phyloP scores from a whole-genome alignment of 164 flowering plant species.

The Liquidambar formosana region DNA sequence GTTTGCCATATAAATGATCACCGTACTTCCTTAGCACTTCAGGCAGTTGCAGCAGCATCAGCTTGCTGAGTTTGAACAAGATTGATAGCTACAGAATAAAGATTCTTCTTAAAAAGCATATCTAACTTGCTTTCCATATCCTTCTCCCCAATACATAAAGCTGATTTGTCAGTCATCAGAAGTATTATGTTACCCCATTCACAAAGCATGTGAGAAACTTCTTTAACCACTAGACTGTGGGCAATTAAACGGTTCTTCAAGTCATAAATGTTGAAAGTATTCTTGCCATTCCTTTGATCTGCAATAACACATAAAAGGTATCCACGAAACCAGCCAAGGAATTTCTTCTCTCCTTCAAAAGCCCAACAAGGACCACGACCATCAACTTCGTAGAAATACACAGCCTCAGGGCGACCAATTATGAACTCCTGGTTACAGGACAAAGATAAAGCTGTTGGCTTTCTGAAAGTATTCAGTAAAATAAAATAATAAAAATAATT shows the following conservation, averaged over 20 bases:
- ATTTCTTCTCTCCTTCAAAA: constrained; percentile 94
- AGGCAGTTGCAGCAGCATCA: constrained; percentile 98
- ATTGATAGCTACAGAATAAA: constrained; percentile 93
- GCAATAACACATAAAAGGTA: constrained; percentile 87
- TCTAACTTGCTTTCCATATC: constrained; percentile 99
- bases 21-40: constrained; percentile 95
- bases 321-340: constrained; percentile 98
- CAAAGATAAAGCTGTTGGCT: constrained; percentile 17
- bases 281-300: constrained; percentile 73
- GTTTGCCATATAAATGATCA: constrained; percentile 91
- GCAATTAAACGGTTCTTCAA: constrained; percentile 91
- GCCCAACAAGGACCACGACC: constrained; percentile 99
- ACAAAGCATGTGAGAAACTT: constrained; percentile 91
- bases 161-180: constrained; percentile 77
- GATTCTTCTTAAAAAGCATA: constrained; percentile 96
- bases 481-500: no score
- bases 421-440: constrained; percentile 65
- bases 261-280: constrained; percentile 88
- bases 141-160: constrained; percentile 82
- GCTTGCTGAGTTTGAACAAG: constrained; percentile 97
- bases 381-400: constrained; percentile 95
- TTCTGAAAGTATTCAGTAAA: not conserved
- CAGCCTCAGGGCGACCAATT: constrained; percentile 94
- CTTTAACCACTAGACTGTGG: constrained; percentile 71
- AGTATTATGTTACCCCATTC: constrained; percentile 98